Evolutionary conservation across 305 asterid species (phyloP).

Genomic region (Solanum aculeatissimum): DNA sequence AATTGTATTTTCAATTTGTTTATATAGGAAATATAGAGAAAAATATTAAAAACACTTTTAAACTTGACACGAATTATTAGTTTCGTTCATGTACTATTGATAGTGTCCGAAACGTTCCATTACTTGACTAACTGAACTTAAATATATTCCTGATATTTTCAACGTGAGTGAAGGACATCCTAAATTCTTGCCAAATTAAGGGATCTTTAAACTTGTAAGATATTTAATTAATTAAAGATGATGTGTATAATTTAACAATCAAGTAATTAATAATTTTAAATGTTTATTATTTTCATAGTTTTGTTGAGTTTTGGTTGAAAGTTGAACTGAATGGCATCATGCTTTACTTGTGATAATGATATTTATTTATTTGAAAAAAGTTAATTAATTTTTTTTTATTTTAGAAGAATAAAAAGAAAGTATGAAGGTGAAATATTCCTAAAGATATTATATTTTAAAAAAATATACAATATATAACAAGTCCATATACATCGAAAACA

Average conservation of each 20-base stretch:
- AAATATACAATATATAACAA: background rate
- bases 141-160: too few relatives aligned
- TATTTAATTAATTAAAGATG: background rate
- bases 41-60: too few relatives aligned
- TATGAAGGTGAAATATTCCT: background rate
- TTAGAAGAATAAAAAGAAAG: background rate
- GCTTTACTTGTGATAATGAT: background rate
- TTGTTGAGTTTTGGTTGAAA: background rate
- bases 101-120: too few relatives aligned
- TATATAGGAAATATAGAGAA: too few relatives aligned
- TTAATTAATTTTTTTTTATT: background rate
- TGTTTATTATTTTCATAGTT: background rate
- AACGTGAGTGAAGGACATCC: too few relatives aligned
- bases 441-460: background rate
- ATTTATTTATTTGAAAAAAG: background rate
- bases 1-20: too few relatives aligned
- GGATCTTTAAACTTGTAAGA: background rate
- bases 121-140: too few relatives aligned
- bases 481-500: background rate
- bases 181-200: too few relatives aligned
- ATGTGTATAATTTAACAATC: background rate
- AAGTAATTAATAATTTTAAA: background rate
- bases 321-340: conserved; percentile 1
- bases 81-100: too few relatives aligned
- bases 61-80: too few relatives aligned